A percentile compares a stretch with the other conserved stretches of the same genome.
phyloP scores from a whole-genome alignment of 2,329 filamentous ascomycete species.

The Calonectria henricotiae region DNA sequence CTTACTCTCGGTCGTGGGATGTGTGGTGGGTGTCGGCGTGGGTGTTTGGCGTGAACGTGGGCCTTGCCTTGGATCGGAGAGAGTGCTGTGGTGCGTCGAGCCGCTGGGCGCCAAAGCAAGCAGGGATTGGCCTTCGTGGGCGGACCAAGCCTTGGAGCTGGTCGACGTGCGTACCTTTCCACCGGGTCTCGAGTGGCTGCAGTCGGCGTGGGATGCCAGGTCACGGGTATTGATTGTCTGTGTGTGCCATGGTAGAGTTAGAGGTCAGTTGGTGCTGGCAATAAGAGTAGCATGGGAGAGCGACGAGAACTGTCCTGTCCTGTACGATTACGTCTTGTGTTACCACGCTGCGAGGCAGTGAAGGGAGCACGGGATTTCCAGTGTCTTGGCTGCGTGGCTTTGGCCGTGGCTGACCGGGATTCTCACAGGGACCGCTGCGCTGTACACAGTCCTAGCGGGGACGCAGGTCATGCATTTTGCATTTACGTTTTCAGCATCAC shows the following conservation, averaged over 20 bases:
- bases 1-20: constrained; percentile 30
- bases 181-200: constrained; percentile 9
- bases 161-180: constrained; percentile 19
- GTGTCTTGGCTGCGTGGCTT: constrained; percentile 11
- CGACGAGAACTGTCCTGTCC: constrained; percentile 1
- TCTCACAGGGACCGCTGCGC: neutral
- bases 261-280: constrained; percentile 1
- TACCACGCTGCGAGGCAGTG: constrained; percentile 10
- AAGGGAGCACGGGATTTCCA: constrained; percentile 13
- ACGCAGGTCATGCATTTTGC: constrained; percentile 5
- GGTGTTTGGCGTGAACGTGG: constrained; percentile 24
- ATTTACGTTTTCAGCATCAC: constrained; percentile 14
- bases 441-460: neutral
- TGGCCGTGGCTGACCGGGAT: constrained; percentile 3
- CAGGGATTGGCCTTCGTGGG: constrained; percentile 27
- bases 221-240: neutral
- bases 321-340: constrained; percentile 31
- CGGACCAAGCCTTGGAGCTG: constrained; percentile 15
- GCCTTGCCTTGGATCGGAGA: constrained; percentile 29
- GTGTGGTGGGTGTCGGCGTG: constrained; percentile 30
- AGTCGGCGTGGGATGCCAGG: constrained; percentile 15
- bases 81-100: constrained; percentile 28
- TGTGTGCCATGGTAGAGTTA: constrained; percentile 4
- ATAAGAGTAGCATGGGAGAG: neutral
- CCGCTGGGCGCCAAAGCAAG: constrained; percentile 22